Conservation (phyloP, 495 filamentous ascomycete species). For the Ascobolus immersus region DNA sequence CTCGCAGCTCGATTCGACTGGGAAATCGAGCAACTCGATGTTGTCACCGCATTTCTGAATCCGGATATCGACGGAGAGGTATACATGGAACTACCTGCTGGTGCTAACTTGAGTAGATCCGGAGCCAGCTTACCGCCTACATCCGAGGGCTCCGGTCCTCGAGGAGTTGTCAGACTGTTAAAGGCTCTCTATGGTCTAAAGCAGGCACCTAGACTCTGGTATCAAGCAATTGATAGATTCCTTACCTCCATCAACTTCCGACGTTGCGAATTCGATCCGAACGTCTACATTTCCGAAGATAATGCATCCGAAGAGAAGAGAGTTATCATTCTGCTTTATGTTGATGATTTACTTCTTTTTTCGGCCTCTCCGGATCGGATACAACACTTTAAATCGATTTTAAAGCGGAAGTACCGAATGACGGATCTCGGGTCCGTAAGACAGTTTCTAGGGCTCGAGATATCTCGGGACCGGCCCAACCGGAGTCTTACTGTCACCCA, state of each 20-base stretch:
- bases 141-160: not conserved
- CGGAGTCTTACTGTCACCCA: too few relatives aligned
- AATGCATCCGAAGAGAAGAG: too few relatives aligned
- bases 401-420: slow-evolving; percentile 2
- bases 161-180: not conserved
- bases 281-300: not conserved
- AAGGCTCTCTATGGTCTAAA: slow-evolving; percentile 6
- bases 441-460: slow-evolving; percentile 4
- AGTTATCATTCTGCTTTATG: slow-evolving; percentile 3
- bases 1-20: slow-evolving; percentile 1
- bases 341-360: slow-evolving; percentile 4
- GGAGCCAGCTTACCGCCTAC: too few relatives aligned
- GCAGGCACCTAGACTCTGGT: slow-evolving; percentile 2
- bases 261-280: not conserved
- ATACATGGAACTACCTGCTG: slow-evolving; percentile 4
- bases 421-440: slow-evolving; percentile 3
- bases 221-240: slow-evolving; percentile 1
- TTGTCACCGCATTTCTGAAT: slow-evolving; percentile 8
- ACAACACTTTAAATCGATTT: not conserved
- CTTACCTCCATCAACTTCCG: not conserved
- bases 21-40: slow-evolving; percentile 5
- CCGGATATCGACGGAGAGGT: slow-evolving; percentile 1
- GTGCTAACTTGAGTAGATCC: too few relatives aligned
- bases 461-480: too few relatives aligned
- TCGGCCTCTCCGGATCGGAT: not conserved